These are phyloP conservation scores for Cydonia oblonga DNA, from an alignment of 331 rosid genomes.

Conservation along the genomic window DNA sequence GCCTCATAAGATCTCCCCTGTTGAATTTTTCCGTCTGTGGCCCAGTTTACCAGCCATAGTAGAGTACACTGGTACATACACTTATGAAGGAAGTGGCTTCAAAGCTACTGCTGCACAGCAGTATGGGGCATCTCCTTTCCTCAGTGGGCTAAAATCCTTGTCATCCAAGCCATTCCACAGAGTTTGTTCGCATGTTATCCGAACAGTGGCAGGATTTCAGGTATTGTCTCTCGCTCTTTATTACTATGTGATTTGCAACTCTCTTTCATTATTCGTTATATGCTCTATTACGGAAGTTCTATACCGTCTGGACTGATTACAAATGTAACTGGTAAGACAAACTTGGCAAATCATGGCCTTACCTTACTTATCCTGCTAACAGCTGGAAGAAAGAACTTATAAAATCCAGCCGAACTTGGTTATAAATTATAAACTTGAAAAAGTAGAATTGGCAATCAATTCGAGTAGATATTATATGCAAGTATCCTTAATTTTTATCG, in stretches of 20 bases:
- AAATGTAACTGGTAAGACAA: background rate
- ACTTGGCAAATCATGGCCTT: background rate
- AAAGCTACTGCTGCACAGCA: conserved; percentile 98
- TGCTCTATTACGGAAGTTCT: background rate
- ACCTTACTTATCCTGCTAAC: background rate
- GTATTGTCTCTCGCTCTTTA: conserved; percentile 18
- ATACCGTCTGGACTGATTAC: background rate
- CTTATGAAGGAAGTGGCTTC: conserved; percentile 97
- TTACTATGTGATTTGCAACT: background rate
- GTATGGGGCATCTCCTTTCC: conserved; percentile 90
- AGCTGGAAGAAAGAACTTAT: background rate
- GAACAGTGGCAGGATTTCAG: conserved; percentile 98
- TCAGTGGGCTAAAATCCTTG: conserved; percentile 91
- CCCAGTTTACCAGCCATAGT: conserved; percentile 90
- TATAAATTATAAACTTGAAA: background rate
- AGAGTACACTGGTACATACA: conserved; percentile 89
- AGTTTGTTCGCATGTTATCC: conserved; percentile 93
- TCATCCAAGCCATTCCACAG: conserved; percentile 92
- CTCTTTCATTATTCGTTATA: background rate
- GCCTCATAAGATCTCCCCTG: conserved; percentile 91
- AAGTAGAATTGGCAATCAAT: background rate
- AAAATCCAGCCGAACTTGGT: background rate
- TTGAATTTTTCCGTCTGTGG: conserved; percentile 95
- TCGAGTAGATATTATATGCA: background rate
- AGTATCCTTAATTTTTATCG: background rate